phyloP scores from a whole-genome alignment of 2,329 filamentous ascomycete species.

The Aspergillus tanneri region DNA sequence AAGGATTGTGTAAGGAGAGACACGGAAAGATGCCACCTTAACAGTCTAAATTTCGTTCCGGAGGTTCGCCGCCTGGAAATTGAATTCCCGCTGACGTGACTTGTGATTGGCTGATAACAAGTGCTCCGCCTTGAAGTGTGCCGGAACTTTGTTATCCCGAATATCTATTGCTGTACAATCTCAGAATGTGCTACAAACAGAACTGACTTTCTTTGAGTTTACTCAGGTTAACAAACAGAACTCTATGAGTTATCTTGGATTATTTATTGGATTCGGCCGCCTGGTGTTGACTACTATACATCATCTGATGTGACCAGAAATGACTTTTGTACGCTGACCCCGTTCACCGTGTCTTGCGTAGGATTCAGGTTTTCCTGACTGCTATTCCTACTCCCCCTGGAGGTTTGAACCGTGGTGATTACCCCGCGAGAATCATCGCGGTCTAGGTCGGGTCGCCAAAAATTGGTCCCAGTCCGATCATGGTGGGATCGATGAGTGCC shows the following conservation, averaged over 20 bases:
- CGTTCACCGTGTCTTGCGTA: constrained; percentile 22
- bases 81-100: constrained; percentile 11
- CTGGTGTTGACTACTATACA: constrained; percentile 14
- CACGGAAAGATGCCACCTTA: constrained; percentile 29
- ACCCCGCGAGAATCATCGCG: constrained; percentile 26
- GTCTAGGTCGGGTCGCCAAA: constrained; percentile 34
- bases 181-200: no score
- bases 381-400: constrained; percentile 28
- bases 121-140: constrained; percentile 13
- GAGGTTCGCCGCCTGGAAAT: constrained; percentile 22
- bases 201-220: no score
- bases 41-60: constrained; percentile 25
- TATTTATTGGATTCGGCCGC: no score
- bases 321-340: constrained; percentile 37
- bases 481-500: constrained; percentile 14
- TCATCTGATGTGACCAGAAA: constrained; percentile 33
- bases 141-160: constrained; percentile 20
- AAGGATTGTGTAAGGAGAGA: constrained; percentile 5
- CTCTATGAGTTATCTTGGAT: no score
- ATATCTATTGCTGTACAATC: no score
- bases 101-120: constrained; percentile 22
- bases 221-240: no score
- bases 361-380: constrained; percentile 38
- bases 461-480: constrained; percentile 24
- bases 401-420: constrained; percentile 31